A percentile compares a stretch with the other conserved stretches of the same genome.
phyloP scores from a whole-genome alignment of 805 yeast species.

The Candida bentonensis region DNA sequence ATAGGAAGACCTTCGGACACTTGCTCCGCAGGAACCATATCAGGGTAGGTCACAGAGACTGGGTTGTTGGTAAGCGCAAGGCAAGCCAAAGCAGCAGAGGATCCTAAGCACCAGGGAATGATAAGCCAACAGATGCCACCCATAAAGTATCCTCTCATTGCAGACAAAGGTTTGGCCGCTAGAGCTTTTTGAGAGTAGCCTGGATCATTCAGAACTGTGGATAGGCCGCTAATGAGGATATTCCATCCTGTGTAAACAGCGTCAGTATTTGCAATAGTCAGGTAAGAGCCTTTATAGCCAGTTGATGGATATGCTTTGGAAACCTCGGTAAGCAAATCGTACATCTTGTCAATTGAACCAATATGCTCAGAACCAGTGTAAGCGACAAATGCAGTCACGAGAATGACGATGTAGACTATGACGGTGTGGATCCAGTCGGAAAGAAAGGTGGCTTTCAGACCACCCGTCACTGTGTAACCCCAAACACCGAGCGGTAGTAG shows the following conservation, averaged over 20 bases:
- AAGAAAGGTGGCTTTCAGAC: conserved; percentile 36
- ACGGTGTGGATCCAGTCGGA: conserved; percentile 40
- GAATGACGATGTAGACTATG: conserved; percentile 27
- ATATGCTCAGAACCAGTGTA: conserved; percentile 25
- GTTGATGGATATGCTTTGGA: conserved; percentile 20
- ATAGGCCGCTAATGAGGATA: conserved; percentile 21
- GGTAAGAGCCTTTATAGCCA: conserved; percentile 31
- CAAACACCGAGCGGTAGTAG: conserved; percentile 34
- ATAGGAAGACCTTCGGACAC: conserved; percentile 51
- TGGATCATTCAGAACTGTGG: too few species aligned
- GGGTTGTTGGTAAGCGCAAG: conserved; percentile 45
- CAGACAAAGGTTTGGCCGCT: conserved; percentile 28
- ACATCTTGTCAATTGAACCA: conserved; percentile 32
- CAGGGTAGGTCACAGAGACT: conserved; percentile 67
- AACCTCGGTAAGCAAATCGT: conserved; percentile 27
- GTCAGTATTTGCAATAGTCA: conserved; percentile 15
- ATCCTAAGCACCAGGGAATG: conserved; percentile 25
- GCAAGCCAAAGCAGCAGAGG: conserved; percentile 26
- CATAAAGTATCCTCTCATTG: conserved; percentile 30
- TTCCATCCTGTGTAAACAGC: conserved; percentile 20
- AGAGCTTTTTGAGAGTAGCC: conserved; percentile 28
- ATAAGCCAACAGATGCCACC: conserved; percentile 34
- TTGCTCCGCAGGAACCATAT: conserved; percentile 44
- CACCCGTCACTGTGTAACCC: conserved; percentile 36
- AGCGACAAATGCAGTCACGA: conserved; percentile 22